Conservation (phyloP, 2,329 filamentous ascomycete species). For the Escovopsis sp. region DNA sequence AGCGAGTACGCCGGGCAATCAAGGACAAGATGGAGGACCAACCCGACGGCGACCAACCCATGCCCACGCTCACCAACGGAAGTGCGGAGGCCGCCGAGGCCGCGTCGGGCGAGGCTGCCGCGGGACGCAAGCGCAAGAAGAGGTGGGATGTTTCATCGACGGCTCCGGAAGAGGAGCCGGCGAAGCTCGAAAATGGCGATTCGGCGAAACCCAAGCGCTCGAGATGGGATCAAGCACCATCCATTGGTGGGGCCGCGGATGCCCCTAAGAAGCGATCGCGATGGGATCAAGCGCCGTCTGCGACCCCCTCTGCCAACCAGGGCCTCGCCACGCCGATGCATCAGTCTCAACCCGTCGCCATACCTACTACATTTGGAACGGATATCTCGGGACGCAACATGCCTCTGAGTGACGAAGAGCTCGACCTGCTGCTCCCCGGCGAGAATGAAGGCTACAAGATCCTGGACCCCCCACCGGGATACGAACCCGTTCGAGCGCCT, state of each 20-base stretch:
- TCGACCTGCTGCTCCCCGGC: constrained; percentile 77
- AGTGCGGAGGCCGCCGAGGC: constrained; percentile 62
- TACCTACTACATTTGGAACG: constrained; percentile 56
- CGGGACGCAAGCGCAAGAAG: constrained; percentile 74
- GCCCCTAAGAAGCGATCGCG: constrained; percentile 62
- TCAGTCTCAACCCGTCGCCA: constrained; percentile 42
- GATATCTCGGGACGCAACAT: constrained; percentile 70
- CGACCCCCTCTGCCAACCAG: constrained; percentile 58
- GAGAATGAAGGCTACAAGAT: constrained; percentile 88
- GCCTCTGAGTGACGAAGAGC: constrained; percentile 80
- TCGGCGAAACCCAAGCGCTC: constrained; percentile 55
- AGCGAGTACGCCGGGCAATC: constrained; percentile 67
- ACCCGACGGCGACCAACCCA: constrained; percentile 43
- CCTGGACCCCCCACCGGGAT: constrained; percentile 78
- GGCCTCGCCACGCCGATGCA: constrained; percentile 70
- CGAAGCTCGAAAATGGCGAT: constrained; percentile 29
- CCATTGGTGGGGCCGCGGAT: constrained; percentile 39
- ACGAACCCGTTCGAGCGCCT: constrained; percentile 67
- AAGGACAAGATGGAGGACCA: constrained; percentile 53
- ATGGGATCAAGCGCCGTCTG: constrained; percentile 82
- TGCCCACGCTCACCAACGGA: constrained; percentile 59
- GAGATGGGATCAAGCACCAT: constrained; percentile 75
- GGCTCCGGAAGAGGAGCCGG: constrained; percentile 33
- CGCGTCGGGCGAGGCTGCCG: constrained; percentile 48
- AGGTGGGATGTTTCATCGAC: constrained; percentile 75